Evolutionary conservation across 2,329 filamentous ascomycete species (phyloP).

Genomic region (Amauroascus niger): DNA sequence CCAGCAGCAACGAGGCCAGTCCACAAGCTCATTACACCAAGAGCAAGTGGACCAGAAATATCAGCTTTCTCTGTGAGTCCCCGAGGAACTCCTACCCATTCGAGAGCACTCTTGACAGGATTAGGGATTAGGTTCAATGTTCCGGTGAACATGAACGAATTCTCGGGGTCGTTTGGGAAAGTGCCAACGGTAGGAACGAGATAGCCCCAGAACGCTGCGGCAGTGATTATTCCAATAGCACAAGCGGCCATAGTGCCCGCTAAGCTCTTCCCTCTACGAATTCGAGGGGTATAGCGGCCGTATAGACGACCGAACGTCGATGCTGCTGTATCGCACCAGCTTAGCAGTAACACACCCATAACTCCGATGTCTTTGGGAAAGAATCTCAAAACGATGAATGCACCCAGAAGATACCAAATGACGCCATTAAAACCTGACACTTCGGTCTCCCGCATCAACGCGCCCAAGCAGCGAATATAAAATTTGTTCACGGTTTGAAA

Average conservation of each 20-base stretch:
- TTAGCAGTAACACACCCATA: conserved; percentile 78
- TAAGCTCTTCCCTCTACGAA: conserved; percentile 81
- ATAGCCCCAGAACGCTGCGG: conserved; percentile 79
- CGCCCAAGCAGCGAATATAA: conserved; percentile 76
- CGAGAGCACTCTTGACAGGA: conserved; percentile 49
- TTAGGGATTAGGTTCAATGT: conserved; percentile 57
- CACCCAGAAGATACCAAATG: conserved; percentile 88
- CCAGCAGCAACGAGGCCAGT: conserved; percentile 81
- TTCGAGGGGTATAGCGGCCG: conserved; percentile 75
- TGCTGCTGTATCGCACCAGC: conserved; percentile 96
- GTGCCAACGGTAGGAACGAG: conserved; percentile 60
- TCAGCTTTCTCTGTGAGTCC: conserved; percentile 45
- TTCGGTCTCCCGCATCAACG: conserved; percentile 94
- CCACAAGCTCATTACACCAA: conserved; percentile 72
- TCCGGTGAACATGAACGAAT: conserved; percentile 74
- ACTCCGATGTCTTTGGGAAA: conserved; percentile 91
- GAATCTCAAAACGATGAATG: conserved; percentile 74
- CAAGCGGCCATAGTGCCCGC: conserved; percentile 82
- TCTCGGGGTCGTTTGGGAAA: conserved; percentile 58
- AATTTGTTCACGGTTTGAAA: conserved; percentile 72
- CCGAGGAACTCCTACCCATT: conserved; percentile 35
- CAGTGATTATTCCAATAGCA: conserved; percentile 69
- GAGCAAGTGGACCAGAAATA: conserved; percentile 60
- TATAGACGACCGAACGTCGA: conserved; percentile 87
- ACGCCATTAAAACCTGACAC: conserved; percentile 92